phyloP scores from a whole-genome alignment of 768 basidiomycete species.

The Suillus bovinus region DNA sequence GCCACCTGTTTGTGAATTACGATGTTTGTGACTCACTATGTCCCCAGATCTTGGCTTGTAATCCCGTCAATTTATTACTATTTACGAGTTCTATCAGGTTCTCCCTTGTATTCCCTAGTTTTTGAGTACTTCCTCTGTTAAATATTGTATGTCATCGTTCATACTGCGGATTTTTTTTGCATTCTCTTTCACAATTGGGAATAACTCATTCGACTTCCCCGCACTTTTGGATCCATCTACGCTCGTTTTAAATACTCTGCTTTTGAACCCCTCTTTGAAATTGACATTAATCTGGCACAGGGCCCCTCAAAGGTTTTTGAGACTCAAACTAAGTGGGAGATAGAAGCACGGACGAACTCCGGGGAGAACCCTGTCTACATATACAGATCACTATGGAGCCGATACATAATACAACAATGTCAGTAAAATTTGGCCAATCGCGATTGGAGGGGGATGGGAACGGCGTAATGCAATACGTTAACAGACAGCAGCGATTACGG shows the following conservation, averaged over 20 bases:
- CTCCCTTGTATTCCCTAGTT: neutral
- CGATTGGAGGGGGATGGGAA: neutral
- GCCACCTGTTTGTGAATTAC: slow-evolving; percentile 19
- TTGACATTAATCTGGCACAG: neutral
- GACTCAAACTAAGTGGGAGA: neutral
- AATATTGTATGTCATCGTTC: neutral
- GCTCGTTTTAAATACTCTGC: neutral
- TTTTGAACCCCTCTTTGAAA: neutral
- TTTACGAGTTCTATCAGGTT: neutral
- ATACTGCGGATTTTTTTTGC: neutral
- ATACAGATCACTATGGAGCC: neutral
- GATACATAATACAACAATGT: neutral
- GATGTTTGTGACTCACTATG: slow-evolving; percentile 23
- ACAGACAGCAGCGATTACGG: neutral
- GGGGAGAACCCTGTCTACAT: neutral
- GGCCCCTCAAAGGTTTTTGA: neutral
- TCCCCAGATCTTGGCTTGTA: slow-evolving; percentile 49
- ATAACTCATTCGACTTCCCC: neutral
- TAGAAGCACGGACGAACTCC: neutral
- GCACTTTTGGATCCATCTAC: neutral
- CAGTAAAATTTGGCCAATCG: neutral
- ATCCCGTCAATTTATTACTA: slow-evolving; percentile 16
- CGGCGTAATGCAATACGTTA: neutral
- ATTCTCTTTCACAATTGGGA: neutral
- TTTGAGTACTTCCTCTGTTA: too few species aligned